Evolutionary conservation across 805 yeast genomes (phyloP).

Genomic region (Wickerhamiella slavikovae): DNA sequence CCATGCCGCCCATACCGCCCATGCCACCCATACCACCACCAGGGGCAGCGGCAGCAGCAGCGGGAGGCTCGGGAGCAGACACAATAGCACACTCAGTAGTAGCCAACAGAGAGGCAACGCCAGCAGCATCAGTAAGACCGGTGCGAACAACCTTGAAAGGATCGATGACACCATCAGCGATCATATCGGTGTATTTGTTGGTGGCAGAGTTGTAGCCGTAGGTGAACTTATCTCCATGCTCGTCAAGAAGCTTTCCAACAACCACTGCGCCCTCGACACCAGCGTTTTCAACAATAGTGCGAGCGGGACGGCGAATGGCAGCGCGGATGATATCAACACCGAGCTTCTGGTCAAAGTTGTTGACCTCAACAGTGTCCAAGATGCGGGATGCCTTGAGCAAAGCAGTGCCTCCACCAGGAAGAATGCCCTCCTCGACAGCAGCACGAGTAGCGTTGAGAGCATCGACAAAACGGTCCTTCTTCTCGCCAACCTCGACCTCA

Average conservation of each 20-base stretch:
- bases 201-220: conserved; percentile 81
- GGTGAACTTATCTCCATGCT: conserved; percentile 51
- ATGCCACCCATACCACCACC: conserved; percentile 42
- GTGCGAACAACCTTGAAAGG: conserved; percentile 96
- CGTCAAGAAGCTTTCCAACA: conserved; percentile 61
- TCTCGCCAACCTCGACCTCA: conserved; percentile 96
- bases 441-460: conserved; percentile 98
- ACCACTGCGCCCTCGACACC: conserved; percentile 96
- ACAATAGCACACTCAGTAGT: conserved; percentile 98
- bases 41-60: conserved; percentile 34
- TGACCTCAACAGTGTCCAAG: conserved; percentile 49
- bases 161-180: conserved; percentile 91
- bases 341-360: conserved; percentile 86
- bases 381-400: conserved; percentile 73
- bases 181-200: conserved; percentile 89
- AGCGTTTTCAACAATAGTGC: conserved; percentile 86
- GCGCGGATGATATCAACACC: conserved; percentile 87
- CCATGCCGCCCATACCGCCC: conserved; percentile 33
- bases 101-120: conserved; percentile 92
- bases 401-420: conserved; percentile 99
- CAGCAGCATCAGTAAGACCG: conserved; percentile 88
- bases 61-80: conserved; percentile 66
- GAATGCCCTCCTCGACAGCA: conserved; percentile 94
- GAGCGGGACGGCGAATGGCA: conserved; percentile 90
- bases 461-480: conserved; percentile 97